phyloP scores from a whole-genome alignment of 2,329 filamentous ascomycete species.

The Hymenoscyphus fructigenus region DNA sequence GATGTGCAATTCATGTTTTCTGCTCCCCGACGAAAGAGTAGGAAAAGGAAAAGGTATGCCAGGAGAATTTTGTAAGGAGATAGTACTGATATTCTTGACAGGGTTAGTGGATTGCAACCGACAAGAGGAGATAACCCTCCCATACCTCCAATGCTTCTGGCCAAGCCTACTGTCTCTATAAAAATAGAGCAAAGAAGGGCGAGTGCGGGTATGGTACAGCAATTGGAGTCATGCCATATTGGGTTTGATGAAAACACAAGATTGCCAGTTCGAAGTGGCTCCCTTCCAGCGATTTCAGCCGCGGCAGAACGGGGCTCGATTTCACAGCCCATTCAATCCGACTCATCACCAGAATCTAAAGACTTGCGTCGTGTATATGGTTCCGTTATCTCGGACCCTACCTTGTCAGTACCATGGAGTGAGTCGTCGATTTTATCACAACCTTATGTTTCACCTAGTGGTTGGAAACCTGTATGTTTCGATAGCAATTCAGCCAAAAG shows the following conservation, averaged over 20 bases:
- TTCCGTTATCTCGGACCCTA: background rate
- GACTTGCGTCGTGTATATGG: background rate
- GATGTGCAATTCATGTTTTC: conserved; percentile 48
- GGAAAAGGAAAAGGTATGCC: conserved; percentile 38
- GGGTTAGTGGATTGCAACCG: background rate
- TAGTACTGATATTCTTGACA: background rate
- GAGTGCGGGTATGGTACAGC: conserved; percentile 19
- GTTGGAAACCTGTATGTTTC: conserved; percentile 14
- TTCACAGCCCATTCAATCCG: background rate
- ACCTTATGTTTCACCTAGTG: conserved; percentile 9
- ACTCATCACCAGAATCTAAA: background rate
- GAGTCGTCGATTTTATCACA: conserved; percentile 11
- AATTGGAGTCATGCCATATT: conserved; percentile 21
- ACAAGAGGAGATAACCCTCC: background rate
- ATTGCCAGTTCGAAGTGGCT: conserved; percentile 13
- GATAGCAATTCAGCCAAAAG: conserved; percentile 15
- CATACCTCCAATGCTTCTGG: background rate
- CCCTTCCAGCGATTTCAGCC: conserved; percentile 17
- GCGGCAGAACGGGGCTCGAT: background rate
- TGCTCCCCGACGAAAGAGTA: conserved; percentile 40
- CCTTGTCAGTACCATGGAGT: background rate
- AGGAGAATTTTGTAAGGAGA: background rate
- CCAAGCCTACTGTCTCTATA: background rate
- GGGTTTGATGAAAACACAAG: conserved; percentile 11
- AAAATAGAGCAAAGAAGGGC: conserved; percentile 5